Evolutionary conservation across 2,329 filamentous ascomycete species (phyloP).

Genomic region (Lomentospora prolificans): DNA sequence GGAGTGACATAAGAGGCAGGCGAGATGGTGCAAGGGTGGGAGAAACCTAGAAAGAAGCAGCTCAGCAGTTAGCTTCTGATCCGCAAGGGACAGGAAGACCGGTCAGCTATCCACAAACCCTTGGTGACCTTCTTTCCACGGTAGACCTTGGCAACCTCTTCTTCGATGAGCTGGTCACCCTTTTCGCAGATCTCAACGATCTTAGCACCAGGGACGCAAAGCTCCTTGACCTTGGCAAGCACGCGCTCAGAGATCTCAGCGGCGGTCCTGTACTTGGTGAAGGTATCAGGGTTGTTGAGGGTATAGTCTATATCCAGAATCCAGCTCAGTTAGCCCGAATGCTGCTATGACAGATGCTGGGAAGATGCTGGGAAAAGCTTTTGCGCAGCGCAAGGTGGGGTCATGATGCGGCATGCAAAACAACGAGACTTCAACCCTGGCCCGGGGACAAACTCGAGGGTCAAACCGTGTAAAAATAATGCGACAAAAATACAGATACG

Average conservation of each 20-base stretch:
- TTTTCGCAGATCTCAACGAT: slow-evolving; percentile 90
- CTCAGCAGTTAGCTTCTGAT: background rate
- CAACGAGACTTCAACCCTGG: background rate
- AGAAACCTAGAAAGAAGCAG: slow-evolving; percentile 54
- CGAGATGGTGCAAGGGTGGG: slow-evolving; percentile 90
- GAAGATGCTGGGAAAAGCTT: background rate
- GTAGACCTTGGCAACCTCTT: slow-evolving; percentile 92
- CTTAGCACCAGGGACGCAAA: slow-evolving; percentile 77
- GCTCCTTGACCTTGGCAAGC: slow-evolving; percentile 68
- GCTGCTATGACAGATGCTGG: background rate
- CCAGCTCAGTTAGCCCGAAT: background rate
- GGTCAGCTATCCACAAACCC: slow-evolving; percentile 37
- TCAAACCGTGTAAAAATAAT: too few species aligned
- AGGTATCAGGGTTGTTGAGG: slow-evolving; percentile 82
- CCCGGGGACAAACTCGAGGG: background rate
- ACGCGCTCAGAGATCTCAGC: slow-evolving; percentile 94
- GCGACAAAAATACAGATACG: background rate
- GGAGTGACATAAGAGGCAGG: slow-evolving; percentile 91
- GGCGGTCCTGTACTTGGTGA: slow-evolving; percentile 99
- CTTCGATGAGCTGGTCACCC: slow-evolving; percentile 89
- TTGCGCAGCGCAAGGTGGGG: slow-evolving; percentile 2
- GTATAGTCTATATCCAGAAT: slow-evolving; percentile 59
- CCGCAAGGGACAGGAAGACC: background rate
- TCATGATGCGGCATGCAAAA: background rate
- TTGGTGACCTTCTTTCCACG: slow-evolving; percentile 96